Percentiles rank a stretch among this genome's conserved stretches.
Evolutionary conservation across 2,329 filamentous ascomycete species (phyloP).

Genomic region (Acrocalymma vagum): DNA sequence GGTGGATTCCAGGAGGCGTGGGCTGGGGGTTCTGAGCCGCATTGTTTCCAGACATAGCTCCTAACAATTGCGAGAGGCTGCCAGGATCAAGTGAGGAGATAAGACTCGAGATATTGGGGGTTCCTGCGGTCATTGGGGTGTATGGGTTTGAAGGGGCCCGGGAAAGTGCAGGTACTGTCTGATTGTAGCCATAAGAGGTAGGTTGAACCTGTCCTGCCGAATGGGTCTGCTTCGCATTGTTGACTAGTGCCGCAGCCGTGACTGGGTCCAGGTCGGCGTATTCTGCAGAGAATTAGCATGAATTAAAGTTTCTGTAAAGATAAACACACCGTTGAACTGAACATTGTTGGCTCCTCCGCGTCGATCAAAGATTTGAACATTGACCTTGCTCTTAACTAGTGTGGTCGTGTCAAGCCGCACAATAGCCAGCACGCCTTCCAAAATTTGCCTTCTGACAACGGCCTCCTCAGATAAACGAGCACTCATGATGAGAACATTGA

Average conservation of each 20-base stretch:
- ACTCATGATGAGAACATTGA: constrained; percentile 81
- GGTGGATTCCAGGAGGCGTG: constrained; percentile 38
- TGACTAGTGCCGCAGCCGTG: constrained; percentile 82
- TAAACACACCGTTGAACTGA: constrained; percentile 71
- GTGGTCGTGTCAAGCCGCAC: constrained; percentile 76
- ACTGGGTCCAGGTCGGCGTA: constrained; percentile 83
- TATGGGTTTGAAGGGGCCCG: constrained; percentile 46
- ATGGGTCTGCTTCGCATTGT: constrained; percentile 69
- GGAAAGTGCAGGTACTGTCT: constrained; percentile 41
- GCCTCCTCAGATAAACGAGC: constrained; percentile 78
- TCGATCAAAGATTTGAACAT: constrained; percentile 86
- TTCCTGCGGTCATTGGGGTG: constrained; percentile 38
- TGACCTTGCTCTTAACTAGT: constrained; percentile 76
- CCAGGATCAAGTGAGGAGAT: constrained; percentile 74
- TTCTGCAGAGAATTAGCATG: constrained; percentile 57
- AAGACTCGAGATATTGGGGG: constrained; percentile 67
- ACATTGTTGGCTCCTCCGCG: constrained; percentile 77
- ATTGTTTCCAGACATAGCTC: constrained; percentile 59
- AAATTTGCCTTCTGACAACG: constrained; percentile 83
- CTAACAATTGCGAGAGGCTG: constrained; percentile 74
- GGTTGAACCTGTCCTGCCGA: constrained; percentile 40
- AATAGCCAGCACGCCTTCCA: constrained; percentile 88
- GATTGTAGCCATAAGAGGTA: constrained; percentile 36
- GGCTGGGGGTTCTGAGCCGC: constrained; percentile 51
- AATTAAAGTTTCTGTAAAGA: too few relatives aligned